Conservation (phyloP, 228 moss, liverwort and hornwort species). For the Sphagnum magellanicum region DNA sequence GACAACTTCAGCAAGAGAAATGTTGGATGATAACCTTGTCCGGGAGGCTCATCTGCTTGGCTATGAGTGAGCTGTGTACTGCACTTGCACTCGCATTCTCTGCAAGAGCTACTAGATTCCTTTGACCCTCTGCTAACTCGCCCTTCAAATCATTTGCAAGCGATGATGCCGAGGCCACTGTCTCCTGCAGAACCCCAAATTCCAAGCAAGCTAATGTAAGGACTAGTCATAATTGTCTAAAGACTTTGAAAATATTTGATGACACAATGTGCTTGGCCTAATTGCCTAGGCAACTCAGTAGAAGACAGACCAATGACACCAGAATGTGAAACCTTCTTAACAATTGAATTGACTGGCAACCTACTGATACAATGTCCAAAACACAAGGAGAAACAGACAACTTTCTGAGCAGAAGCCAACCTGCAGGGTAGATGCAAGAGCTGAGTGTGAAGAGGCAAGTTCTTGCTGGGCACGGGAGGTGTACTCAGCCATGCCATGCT, state of each 20-base stretch:
- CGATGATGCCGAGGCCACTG: slow-evolving; percentile 70
- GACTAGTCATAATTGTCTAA: not conserved
- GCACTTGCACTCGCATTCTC: slow-evolving; percentile 73
- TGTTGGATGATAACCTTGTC: slow-evolving; percentile 41
- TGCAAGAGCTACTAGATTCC: slow-evolving; percentile 73
- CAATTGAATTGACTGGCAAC: not conserved
- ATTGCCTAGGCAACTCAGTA: not conserved
- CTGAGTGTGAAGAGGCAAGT: slow-evolving; percentile 66
- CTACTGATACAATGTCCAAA: not conserved
- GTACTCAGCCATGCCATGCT: slow-evolving; percentile 82
- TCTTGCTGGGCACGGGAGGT: slow-evolving; percentile 84
- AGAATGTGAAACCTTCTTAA: not conserved
- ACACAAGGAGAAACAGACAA: not conserved
- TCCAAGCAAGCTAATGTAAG: not conserved
- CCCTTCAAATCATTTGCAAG: slow-evolving; percentile 77
- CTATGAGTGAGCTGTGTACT: slow-evolving; percentile 42
- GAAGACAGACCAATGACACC: not conserved
- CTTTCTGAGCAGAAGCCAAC: slow-evolving; percentile 18
- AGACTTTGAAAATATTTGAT: not conserved
- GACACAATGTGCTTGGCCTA: not conserved
- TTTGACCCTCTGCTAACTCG: slow-evolving; percentile 85
- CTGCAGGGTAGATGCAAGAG: slow-evolving; percentile 77
- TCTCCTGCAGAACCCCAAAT: slow-evolving; percentile 47
- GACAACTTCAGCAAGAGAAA: not conserved
- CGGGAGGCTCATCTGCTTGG: slow-evolving; percentile 76